Percentiles rank a stretch among this genome's conserved stretches.
phyloP scores from a whole-genome alignment of 1,284 basidiomycete genomes.

The Leucoagaricus sp. region DNA sequence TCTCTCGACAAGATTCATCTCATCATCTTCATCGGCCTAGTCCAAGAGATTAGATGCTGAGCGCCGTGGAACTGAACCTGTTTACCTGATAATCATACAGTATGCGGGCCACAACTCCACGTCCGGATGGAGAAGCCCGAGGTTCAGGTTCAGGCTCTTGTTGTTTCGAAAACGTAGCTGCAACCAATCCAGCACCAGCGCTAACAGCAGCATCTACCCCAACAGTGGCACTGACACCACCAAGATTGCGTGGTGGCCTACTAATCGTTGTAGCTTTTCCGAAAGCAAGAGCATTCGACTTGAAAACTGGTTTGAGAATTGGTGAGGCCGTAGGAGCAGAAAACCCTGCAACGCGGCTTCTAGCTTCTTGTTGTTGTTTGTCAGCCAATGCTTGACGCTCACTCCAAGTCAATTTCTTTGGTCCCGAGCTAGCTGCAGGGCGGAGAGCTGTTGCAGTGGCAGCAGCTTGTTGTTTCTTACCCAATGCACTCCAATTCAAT shows the following conservation, averaged over 20 bases:
- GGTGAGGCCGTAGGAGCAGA: conserved; percentile 35
- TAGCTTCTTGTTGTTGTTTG: conserved; percentile 74
- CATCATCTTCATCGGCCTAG: conserved; percentile 80
- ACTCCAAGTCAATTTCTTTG: conserved; percentile 88
- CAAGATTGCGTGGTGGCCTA: conserved; percentile 38
- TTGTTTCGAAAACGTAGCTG: conserved; percentile 13
- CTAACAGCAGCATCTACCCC: conserved; percentile 35
- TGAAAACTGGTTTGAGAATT: conserved; percentile 34
- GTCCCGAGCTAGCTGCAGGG: conserved; percentile 30
- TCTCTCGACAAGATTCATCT: conserved; percentile 79
- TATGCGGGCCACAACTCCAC: conserved; percentile 64
- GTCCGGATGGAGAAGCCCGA: conserved; percentile 37
- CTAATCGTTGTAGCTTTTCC: conserved; percentile 36
- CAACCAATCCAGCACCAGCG: conserved; percentile 29
- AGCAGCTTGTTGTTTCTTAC: too few species aligned
- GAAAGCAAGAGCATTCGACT: conserved; percentile 41
- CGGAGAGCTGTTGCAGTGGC: conserved; percentile 25
- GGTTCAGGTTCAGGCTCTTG: conserved; percentile 34
- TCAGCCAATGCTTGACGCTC: conserved; percentile 88
- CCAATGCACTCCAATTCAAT: too few species aligned
- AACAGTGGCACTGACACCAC: conserved; percentile 33
- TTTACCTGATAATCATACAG: conserved; percentile 78
- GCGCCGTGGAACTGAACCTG: not conserved
- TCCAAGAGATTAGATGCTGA: not conserved
- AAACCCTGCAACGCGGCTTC: conserved; percentile 61